Evolutionary conservation across 768 basidiomycete species (phyloP), one percentile per base, ranked within the genome.

Genomic region (Suillus variegatus): DNA sequence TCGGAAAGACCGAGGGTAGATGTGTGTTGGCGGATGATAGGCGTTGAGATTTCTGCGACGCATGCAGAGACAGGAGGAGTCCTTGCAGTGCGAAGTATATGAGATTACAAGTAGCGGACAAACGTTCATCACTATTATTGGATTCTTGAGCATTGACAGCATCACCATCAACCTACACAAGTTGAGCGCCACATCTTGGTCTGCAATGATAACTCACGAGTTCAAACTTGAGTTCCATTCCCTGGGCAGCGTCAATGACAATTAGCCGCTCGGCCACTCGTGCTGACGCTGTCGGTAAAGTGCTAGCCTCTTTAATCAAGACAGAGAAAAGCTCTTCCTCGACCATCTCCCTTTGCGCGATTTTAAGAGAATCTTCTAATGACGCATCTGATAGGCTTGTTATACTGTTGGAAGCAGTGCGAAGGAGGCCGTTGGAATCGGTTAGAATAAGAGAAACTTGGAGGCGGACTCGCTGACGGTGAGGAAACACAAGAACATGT

Each of bases 291-390:
- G 90, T 91, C 16, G 92, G 89, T 12, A 94, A 79, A 65, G 74
- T 85, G 63, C 89, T 88, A n/a, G 92, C 90, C 76, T 94, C 93
- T 71, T 80, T 84, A 47, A 93, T 90, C 25, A 95, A 80, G 25
- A 86, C 71, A 4, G 87, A 80, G 68, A 93, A 95, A 46, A 94
- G 88, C 71, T 95, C 93, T 71, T 91, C 88, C 64, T 95, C 91
- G 6, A 93, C 83, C 16, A 88, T 80, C 73, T 94, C 93, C 61
- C 81, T 82, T 71, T 94, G 92, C 1, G 89, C 89, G 32, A 75
- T 75, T 65, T 77, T 79, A 43, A 95, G 78, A 10, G 82, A 79
- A 2, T 73, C 81, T 43, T 91, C 84, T 16, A 91, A 73, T 3
- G 82, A 78, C 0, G 69, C 68, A 10, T 79, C 67, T 28, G 81